These are phyloP conservation scores for Elsinoe australis DNA, from an alignment of 2,329 filamentous ascomycete genomes.

Conservation along the genomic window DNA sequence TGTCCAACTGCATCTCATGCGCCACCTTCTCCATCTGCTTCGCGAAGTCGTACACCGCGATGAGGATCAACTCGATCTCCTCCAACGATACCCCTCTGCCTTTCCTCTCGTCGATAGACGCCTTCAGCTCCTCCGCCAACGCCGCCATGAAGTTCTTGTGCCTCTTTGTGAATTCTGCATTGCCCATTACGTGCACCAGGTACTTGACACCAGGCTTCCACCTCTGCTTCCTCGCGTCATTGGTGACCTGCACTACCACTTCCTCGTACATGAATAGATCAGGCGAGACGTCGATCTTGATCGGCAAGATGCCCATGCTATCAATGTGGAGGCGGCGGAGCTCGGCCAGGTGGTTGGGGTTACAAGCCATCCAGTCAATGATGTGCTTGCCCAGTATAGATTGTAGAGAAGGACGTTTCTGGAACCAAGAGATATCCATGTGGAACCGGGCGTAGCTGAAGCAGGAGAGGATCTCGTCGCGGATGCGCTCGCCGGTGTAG, in stretches of 20 bases:
- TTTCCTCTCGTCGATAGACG: neutral
- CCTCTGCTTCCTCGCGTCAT: neutral
- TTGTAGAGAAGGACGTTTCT: neutral
- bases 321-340: neutral
- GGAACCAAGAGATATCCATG: neutral
- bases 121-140: neutral
- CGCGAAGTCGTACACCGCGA: neutral
- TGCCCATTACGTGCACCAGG: neutral
- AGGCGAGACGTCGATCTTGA: neutral
- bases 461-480: neutral
- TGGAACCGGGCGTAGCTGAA: neutral
- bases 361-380: neutral
- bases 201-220: neutral
- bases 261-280: neutral
- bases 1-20: neutral
- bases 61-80: neutral
- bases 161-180: neutral
- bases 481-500: neutral
- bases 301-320: neutral
- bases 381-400: neutral
- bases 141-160: neutral
- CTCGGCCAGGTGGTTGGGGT: neutral
- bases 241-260: neutral
- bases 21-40: neutral
- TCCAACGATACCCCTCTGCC: neutral